Percentiles rank a stretch among this genome's conserved stretches.
These are phyloP conservation scores for Globisporangium spiculum DNA, from an alignment of 352 stramenopile genomes.

Conservation along the genomic window DNA sequence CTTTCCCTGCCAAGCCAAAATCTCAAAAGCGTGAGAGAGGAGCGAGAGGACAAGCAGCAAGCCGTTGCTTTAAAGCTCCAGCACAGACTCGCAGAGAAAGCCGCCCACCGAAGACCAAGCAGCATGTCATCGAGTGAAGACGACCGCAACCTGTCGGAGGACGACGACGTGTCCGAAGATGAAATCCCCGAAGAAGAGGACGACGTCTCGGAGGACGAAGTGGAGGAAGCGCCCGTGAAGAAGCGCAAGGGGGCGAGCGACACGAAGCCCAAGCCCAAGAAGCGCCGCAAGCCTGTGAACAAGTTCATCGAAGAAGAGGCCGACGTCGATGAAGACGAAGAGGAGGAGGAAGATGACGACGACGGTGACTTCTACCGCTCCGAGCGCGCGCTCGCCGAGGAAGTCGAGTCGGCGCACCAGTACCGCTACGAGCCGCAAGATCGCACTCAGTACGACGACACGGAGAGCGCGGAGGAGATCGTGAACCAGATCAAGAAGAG, in stretches of 20 bases:
- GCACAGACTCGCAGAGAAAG: neutral
- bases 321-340: constrained; percentile 85
- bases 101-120: neutral
- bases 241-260: constrained; percentile 65
- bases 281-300: constrained; percentile 79
- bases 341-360: constrained; percentile 84
- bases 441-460: constrained; percentile 70
- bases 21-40: neutral
- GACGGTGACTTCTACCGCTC: constrained; percentile 72
- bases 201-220: constrained; percentile 34
- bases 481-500: constrained; percentile 88
- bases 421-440: constrained; percentile 82
- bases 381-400: constrained; percentile 75
- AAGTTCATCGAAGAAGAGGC: constrained; percentile 90
- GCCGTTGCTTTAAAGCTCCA: neutral
- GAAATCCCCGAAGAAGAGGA: constrained; percentile 76
- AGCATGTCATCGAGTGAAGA: constrained; percentile 88
- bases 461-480: constrained; percentile 80
- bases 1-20: neutral
- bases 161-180: constrained; percentile 48
- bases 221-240: constrained; percentile 52
- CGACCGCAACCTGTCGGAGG: constrained; percentile 72
- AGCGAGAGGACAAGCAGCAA: constrained; percentile 5
- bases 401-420: constrained; percentile 55
- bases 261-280: constrained; percentile 78